A percentile compares a stretch with the other conserved stretches of the same genome.
phyloP scores from a whole-genome alignment of 2,329 filamentous ascomycete genomes.

The Sclerotinia subarctica region DNA sequence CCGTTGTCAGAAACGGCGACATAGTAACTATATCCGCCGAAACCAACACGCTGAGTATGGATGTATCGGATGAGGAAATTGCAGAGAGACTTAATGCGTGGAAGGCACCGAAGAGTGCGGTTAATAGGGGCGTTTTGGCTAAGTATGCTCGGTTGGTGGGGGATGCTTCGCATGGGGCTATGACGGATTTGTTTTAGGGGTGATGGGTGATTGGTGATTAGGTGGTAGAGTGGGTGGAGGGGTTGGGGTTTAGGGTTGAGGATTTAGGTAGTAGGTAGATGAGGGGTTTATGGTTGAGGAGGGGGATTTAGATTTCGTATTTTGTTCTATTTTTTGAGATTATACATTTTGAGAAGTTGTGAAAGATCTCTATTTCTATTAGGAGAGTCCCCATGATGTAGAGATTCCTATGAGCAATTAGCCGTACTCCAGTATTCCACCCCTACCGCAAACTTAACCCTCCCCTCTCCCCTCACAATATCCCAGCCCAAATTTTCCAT shows the following conservation, averaged over 20 bases:
- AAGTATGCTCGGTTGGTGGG: constrained; percentile 88
- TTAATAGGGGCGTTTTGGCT: constrained; percentile 79
- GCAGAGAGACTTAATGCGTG: constrained; percentile 60
- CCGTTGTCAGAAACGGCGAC: constrained; percentile 76
- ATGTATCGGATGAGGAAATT: constrained; percentile 65
- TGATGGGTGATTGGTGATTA: not conserved
- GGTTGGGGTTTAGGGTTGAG: not conserved
- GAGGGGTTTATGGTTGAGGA: not conserved
- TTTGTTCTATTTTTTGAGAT: not conserved
- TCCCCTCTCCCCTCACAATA: too few species aligned
- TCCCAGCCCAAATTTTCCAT: too few species aligned
- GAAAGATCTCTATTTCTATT: not conserved
- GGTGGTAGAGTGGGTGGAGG: not conserved
- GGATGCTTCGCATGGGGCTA: constrained; percentile 86
- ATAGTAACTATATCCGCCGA: constrained; percentile 82
- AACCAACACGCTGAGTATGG: constrained; percentile 68
- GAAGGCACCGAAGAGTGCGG: constrained; percentile 67
- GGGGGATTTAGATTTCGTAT: not conserved
- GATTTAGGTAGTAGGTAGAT: not conserved
- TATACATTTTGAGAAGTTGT: not conserved
- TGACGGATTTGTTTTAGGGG: constrained; percentile 71
- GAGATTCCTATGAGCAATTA: too few species aligned
- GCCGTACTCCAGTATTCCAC: too few species aligned
- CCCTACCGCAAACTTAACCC: too few species aligned
- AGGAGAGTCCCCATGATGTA: not conserved